phyloP scores from a whole-genome alignment of 805 yeast genomes.

The Lipomyces oligophaga region DNA sequence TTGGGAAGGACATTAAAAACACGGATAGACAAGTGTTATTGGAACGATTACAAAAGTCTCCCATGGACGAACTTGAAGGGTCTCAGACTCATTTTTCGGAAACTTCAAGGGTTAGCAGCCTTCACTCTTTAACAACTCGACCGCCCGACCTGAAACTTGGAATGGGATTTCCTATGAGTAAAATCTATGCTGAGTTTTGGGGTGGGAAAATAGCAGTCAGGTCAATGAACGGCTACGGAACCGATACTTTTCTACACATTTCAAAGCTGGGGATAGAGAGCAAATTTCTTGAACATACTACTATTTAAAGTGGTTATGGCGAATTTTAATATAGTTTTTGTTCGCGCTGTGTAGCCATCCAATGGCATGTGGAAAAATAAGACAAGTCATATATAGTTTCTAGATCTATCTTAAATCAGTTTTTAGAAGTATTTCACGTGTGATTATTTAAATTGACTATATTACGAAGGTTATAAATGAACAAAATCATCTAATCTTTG shows the following conservation, averaged over 20 bases:
- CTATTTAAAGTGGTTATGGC: too few relatives aligned
- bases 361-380: too few relatives aligned
- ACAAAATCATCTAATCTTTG: too few relatives aligned
- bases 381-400: too few relatives aligned
- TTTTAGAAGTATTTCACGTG: not conserved
- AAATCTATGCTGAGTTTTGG: slow-evolving; percentile 88
- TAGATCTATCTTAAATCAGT: not conserved
- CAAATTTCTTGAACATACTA: slow-evolving; percentile 13
- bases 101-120: slow-evolving; percentile 61
- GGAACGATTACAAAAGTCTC: slow-evolving; percentile 35
- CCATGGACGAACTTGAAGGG: slow-evolving; percentile 33
- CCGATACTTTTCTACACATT: slow-evolving; percentile 77
- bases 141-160: slow-evolving; percentile 76
- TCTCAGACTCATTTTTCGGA: slow-evolving; percentile 32
- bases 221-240: slow-evolving; percentile 85
- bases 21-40: slow-evolving; percentile 33
- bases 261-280: slow-evolving; percentile 64
- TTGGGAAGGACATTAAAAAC: slow-evolving; percentile 39
- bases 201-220: slow-evolving; percentile 82
- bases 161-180: slow-evolving; percentile 86
- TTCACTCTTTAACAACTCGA: slow-evolving; percentile 63
- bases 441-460: not conserved
- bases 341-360: too few relatives aligned
- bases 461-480: too few relatives aligned
- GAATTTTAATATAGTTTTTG: slow-evolving; percentile 4